phyloP scores from a whole-genome alignment of 345 rosid species.

The Citrus hindsii region DNA sequence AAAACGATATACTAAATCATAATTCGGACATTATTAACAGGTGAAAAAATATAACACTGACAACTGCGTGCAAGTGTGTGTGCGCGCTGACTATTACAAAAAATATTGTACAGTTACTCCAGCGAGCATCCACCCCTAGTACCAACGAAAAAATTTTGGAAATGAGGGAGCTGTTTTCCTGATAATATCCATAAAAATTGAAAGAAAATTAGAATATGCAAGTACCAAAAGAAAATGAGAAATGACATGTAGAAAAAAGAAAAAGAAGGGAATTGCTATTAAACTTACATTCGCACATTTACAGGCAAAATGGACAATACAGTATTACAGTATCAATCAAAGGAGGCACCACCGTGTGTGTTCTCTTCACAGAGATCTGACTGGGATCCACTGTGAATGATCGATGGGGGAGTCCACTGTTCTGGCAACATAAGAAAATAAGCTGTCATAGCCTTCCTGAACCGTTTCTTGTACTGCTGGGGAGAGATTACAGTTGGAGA shows the following conservation, averaged over 20 bases:
- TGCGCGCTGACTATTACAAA: neutral
- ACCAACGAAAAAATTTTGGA: neutral
- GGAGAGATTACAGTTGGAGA: constrained; percentile 92
- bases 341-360: constrained; percentile 13
- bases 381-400: constrained; percentile 43
- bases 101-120: constrained; percentile 9
- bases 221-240: neutral
- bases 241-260: neutral
- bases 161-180: constrained; percentile 1
- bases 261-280: neutral
- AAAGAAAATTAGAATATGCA: neutral
- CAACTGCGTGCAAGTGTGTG: neutral
- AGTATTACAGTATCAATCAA: constrained; percentile 22
- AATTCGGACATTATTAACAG: neutral
- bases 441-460: constrained; percentile 90
- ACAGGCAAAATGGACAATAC: constrained; percentile 6
- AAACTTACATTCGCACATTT: constrained; percentile 17
- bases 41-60: neutral
- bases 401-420: constrained; percentile 66
- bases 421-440: constrained; percentile 97
- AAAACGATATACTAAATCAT: neutral
- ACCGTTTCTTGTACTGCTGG: constrained; percentile 84
- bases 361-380: constrained; percentile 44
- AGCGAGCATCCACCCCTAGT: neutral
- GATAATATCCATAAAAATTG: constrained; percentile 1